Evolutionary conservation across 768 basidiomycete species (phyloP).

Genomic region (Sarcomyxa edulis): DNA sequence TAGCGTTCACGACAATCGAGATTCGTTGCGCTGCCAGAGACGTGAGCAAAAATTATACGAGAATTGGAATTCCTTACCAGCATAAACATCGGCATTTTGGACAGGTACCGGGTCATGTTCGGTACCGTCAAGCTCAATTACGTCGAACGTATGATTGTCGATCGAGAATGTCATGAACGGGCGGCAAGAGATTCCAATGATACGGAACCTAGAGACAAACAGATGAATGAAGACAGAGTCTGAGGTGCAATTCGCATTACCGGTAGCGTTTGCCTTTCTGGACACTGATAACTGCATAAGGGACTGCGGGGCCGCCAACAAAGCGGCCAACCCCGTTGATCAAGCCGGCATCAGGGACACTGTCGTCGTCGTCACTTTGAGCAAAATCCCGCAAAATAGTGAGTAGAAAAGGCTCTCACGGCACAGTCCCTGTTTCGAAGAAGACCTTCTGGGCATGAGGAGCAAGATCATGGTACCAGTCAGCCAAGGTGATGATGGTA

Average conservation of each 20-base stretch:
- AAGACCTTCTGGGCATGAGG: slow-evolving; percentile 30
- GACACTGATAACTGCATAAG: slow-evolving; percentile 39
- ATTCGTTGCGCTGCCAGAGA: slow-evolving; percentile 25
- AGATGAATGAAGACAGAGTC: slow-evolving; percentile 18
- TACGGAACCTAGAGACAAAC: slow-evolving; percentile 45
- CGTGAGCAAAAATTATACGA: not conserved
- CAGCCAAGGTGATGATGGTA: slow-evolving; percentile 31
- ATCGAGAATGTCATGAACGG: slow-evolving; percentile 33
- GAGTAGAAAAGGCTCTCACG: slow-evolving; percentile 17
- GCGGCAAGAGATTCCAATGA: slow-evolving; percentile 42
- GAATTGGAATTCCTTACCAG: slow-evolving; percentile 19
- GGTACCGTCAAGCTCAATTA: slow-evolving; percentile 36
- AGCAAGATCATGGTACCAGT: slow-evolving; percentile 26
- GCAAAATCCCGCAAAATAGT: slow-evolving; percentile 9
- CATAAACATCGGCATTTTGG: slow-evolving; percentile 37
- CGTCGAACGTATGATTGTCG: slow-evolving; percentile 29
- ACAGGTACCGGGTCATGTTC: slow-evolving; percentile 32
- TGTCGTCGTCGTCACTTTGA: slow-evolving; percentile 8
- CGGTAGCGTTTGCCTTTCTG: slow-evolving; percentile 37
- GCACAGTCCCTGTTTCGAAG: slow-evolving; percentile 25
- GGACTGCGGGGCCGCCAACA: slow-evolving; percentile 30
- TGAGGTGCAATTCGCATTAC: slow-evolving; percentile 11
- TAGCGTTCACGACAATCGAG: slow-evolving; percentile 32
- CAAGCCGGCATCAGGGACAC: slow-evolving; percentile 34
- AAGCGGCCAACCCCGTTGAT: slow-evolving; percentile 42